A percentile compares a stretch with the other conserved stretches of the same genome.
These are phyloP conservation scores for Waltergamsia citrina DNA, from an alignment of 2,329 filamentous ascomycete species.

Conservation along the genomic window DNA sequence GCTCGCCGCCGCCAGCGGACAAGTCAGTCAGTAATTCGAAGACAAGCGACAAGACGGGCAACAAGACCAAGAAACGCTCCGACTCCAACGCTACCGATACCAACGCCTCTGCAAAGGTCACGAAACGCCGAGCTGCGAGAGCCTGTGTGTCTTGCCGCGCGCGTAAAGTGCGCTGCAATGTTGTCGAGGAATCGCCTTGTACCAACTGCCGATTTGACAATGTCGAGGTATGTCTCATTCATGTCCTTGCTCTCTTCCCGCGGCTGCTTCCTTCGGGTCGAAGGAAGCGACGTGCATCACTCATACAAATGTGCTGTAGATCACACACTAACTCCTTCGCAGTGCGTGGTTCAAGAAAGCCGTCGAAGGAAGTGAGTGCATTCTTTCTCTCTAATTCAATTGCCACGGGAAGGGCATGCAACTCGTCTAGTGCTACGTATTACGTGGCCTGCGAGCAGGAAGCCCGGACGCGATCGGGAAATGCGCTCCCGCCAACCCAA, in stretches of 20 bases:
- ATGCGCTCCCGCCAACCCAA: too few relatives aligned
- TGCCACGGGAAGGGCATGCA: background rate
- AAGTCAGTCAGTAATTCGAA: background rate
- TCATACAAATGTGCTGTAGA: background rate
- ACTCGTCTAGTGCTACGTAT: background rate
- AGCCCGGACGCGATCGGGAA: too few relatives aligned
- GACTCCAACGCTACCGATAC: slow-evolving; percentile 16
- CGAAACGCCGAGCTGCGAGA: slow-evolving; percentile 79
- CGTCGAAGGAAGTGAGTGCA: slow-evolving; percentile 77
- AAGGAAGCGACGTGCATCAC: background rate
- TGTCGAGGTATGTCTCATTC: slow-evolving; percentile 40
- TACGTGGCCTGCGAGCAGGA: too few relatives aligned
- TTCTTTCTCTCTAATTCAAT: background rate
- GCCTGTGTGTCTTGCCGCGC: slow-evolving; percentile 84
- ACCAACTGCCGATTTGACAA: slow-evolving; percentile 79
- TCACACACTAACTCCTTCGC: slow-evolving; percentile 6
- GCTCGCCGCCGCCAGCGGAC: slow-evolving; percentile 13
- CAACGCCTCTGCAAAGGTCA: slow-evolving; percentile 33
- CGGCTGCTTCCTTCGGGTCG: background rate
- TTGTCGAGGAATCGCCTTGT: slow-evolving; percentile 79
- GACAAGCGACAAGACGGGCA: slow-evolving; percentile 12
- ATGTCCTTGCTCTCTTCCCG: too few relatives aligned
- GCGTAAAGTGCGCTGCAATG: slow-evolving; percentile 88
- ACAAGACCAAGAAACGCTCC: slow-evolving; percentile 16
- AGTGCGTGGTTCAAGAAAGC: slow-evolving; percentile 68